These are phyloP conservation scores for Aspergillus cavernicola DNA, from an alignment of 495 filamentous ascomycete genomes.

Conservation along the genomic window DNA sequence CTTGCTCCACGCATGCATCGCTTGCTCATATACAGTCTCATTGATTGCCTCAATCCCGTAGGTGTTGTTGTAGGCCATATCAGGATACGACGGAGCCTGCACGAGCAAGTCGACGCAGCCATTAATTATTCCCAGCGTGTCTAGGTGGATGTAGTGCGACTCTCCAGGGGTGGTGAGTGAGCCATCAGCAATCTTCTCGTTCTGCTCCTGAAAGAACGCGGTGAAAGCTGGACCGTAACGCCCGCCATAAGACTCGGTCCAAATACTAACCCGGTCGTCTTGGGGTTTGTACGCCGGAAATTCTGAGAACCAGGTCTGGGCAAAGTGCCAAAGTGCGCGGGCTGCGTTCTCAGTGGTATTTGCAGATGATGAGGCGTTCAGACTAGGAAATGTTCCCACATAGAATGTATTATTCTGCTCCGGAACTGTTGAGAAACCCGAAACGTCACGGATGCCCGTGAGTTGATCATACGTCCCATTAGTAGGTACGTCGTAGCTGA, in stretches of 20 bases:
- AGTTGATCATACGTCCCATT: slow-evolving; percentile 32
- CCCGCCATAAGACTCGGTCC: slow-evolving; percentile 60
- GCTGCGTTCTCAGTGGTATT: slow-evolving; percentile 52
- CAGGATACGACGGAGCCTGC: slow-evolving; percentile 63
- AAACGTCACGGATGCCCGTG: slow-evolving; percentile 25
- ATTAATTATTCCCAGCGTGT: slow-evolving; percentile 57
- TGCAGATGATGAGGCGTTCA: slow-evolving; percentile 40
- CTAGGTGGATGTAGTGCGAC: slow-evolving; percentile 42
- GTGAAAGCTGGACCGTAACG: slow-evolving; percentile 65
- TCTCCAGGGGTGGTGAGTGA: slow-evolving; percentile 24
- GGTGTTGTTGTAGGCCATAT: slow-evolving; percentile 70
- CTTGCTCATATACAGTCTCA: slow-evolving; percentile 44
- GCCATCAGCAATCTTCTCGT: slow-evolving; percentile 47
- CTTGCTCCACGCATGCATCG: slow-evolving; percentile 45
- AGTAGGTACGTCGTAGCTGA: slow-evolving; percentile 50
- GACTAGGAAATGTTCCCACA: slow-evolving; percentile 57
- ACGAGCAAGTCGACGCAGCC: slow-evolving; percentile 73
- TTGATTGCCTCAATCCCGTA: slow-evolving; percentile 68
- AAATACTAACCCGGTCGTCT: slow-evolving; percentile 51
- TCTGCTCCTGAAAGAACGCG: slow-evolving; percentile 64
- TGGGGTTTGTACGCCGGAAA: slow-evolving; percentile 55
- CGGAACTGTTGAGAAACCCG: slow-evolving; percentile 37
- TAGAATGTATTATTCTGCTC: slow-evolving; percentile 58
- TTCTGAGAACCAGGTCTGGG: slow-evolving; percentile 53
- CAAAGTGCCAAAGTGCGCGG: slow-evolving; percentile 54